Evolutionary conservation across 768 basidiomycete species (phyloP).

Genomic region (Naganishia antarctica): DNA sequence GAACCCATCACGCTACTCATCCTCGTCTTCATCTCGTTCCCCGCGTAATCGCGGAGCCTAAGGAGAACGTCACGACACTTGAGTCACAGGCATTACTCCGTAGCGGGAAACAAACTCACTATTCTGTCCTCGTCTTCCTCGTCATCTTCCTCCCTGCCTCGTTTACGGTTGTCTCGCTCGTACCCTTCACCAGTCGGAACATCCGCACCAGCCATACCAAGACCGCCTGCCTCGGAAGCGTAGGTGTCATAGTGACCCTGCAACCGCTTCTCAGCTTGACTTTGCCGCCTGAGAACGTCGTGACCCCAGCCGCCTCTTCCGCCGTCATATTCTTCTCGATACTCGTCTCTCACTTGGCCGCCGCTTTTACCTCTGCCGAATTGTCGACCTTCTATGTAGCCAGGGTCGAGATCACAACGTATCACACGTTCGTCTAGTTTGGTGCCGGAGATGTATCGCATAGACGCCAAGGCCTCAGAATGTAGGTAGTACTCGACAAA

Average conservation of each 20-base stretch:
- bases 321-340: constrained; percentile 91
- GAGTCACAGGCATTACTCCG: constrained; percentile 1
- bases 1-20: not conserved
- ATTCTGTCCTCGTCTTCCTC: constrained; percentile 36
- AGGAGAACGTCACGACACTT: not conserved
- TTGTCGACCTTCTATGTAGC: constrained; percentile 93
- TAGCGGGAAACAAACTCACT: constrained; percentile 31
- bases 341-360: constrained; percentile 92
- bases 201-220: constrained; percentile 42
- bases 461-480: constrained; percentile 80
- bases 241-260: constrained; percentile 10
- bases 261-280: constrained; percentile 19
- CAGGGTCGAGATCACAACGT: constrained; percentile 92
- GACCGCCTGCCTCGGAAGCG: constrained; percentile 35
- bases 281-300: constrained; percentile 40
- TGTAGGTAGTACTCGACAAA: constrained; percentile 75
- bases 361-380: constrained; percentile 97
- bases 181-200: constrained; percentile 40
- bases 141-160: constrained; percentile 40
- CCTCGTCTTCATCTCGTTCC: constrained; percentile 36
- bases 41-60: constrained; percentile 33
- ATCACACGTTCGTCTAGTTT: constrained; percentile 98
- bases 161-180: constrained; percentile 35
- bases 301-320: constrained; percentile 79
- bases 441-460: constrained; percentile 93